Conservation (phyloP, 768 basidiomycete species). For the Calvatia gigantea region DNA sequence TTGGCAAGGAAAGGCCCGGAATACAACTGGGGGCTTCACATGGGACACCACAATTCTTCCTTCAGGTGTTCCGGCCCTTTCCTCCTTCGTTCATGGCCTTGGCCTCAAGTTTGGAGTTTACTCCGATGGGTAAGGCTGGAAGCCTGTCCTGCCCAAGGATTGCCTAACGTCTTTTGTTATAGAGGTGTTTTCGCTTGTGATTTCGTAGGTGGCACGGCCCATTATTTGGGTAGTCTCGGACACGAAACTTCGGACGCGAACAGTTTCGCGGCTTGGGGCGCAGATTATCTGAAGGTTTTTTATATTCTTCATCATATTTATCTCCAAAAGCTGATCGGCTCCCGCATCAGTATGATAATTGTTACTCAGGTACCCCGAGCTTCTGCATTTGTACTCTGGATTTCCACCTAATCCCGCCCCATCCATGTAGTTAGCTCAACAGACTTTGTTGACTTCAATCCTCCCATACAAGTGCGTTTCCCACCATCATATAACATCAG, state of each 20-base stretch:
- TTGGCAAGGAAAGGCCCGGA: conserved; percentile 43
- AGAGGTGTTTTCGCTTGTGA: conserved; percentile 45
- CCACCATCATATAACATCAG: background rate
- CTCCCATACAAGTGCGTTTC: conserved; percentile 29
- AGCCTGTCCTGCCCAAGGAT: background rate
- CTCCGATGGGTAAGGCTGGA: conserved; percentile 40
- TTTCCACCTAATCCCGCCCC: background rate
- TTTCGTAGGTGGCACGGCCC: conserved; percentile 39
- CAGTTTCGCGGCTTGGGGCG: conserved; percentile 47
- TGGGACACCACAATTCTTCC: conserved; percentile 39
- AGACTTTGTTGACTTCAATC: conserved; percentile 43
- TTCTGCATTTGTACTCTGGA: background rate
- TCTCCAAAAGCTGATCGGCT: background rate
- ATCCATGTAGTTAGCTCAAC: conserved; percentile 29
- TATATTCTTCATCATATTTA: background rate
- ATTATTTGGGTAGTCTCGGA: conserved; percentile 42
- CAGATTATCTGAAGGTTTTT: conserved; percentile 39
- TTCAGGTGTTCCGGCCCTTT: conserved; percentile 34
- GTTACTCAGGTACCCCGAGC: conserved; percentile 38
- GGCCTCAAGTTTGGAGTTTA: conserved; percentile 63
- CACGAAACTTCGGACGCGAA: conserved; percentile 45
- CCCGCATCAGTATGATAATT: conserved; percentile 42
- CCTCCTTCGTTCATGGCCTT: conserved; percentile 32
- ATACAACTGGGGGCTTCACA: conserved; percentile 37
- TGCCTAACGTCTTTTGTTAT: background rate